Evolutionary conservation across 306 rosid species (phyloP), one percentile per base, ranked within the genome.

Genomic region (Cicer yamashitae): DNA sequence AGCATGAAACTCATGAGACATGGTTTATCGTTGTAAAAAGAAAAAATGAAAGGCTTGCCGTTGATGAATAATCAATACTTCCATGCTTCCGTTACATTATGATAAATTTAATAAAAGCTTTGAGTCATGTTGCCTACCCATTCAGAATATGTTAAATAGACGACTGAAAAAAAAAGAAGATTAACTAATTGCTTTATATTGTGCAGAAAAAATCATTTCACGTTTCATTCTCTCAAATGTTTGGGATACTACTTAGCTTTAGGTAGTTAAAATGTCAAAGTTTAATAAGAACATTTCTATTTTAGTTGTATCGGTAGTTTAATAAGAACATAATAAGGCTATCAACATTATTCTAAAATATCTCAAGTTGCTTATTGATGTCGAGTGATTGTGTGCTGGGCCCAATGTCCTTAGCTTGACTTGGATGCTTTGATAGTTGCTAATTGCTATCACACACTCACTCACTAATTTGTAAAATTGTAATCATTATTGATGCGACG

Each of bases 401-500:
- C 14, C 82, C 81, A 63, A 2, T 25, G 25, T 22, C 25, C 2
- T 22, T 1, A 22, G 25, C 70, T 48, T 60, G 22, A 43, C 61
- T 76, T 75, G 13, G 17, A 58, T 45, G 59, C 30, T 67, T 79
- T 54, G 60, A 46, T 45, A 7, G 39, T 51, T 41, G 1, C 52
- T 15, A 68, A 22, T 22, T 22, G 25, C 25, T 22, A 22, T 50
- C 43, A 38, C 9, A 25, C 34, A 25, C 34, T 25, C 34, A 25
- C 34, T 2, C 34, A 2, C 34, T 25, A 25, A 37, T 8, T 73
- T 80, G 18, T 39, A 40, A 59, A 67, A 6, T 20, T 17, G 13
- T 47, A 70, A 81, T 81, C 64, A 81, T 76, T 22, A 20, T 9
- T 7, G 53, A 73, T 67, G 79, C 48, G 70, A 80, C 74, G 39